These are phyloP conservation scores for Tubosaeta sp. DNA, from an alignment of 768 basidiomycete species.

Conservation along the genomic window DNA sequence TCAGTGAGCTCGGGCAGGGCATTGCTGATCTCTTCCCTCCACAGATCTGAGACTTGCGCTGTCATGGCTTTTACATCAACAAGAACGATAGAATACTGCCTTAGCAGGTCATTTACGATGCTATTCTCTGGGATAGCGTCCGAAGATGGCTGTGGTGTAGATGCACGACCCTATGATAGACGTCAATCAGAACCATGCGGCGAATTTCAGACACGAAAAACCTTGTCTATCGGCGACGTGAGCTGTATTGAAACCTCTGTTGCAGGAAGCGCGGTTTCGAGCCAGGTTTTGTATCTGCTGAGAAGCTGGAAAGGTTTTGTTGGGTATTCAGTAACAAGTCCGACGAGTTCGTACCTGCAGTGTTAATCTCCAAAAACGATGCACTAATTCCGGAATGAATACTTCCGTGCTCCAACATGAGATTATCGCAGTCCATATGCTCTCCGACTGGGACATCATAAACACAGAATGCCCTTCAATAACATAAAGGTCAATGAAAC, in stretches of 20 bases:
- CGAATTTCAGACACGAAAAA: slow-evolving; percentile 17
- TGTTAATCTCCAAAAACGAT: slow-evolving; percentile 88
- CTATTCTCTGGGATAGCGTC: slow-evolving; percentile 53
- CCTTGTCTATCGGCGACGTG: slow-evolving; percentile 34
- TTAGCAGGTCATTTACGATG: slow-evolving; percentile 62
- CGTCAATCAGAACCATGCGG: slow-evolving; percentile 8
- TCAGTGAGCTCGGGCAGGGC: slow-evolving; percentile 51
- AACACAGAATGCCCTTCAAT: slow-evolving; percentile 35
- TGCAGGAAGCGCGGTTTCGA: slow-evolving; percentile 51
- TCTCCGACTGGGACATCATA: slow-evolving; percentile 58
- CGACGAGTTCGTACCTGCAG: slow-evolving; percentile 59
- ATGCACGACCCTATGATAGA: slow-evolving; percentile 38
- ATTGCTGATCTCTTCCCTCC: slow-evolving; percentile 61
- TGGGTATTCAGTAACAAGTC: not conserved
- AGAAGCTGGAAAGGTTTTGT: slow-evolving; percentile 51
- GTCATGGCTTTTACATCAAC: slow-evolving; percentile 63
- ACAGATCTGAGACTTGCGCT: slow-evolving; percentile 50
- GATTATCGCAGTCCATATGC: slow-evolving; percentile 67
- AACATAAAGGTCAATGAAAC: not conserved
- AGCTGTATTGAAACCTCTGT: slow-evolving; percentile 37
- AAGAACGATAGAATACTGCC: slow-evolving; percentile 62
- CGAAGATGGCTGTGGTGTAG: slow-evolving; percentile 46
- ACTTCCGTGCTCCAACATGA: slow-evolving; percentile 86
- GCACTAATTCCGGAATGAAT: slow-evolving; percentile 75
- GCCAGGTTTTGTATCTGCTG: slow-evolving; percentile 75